These are phyloP conservation scores for Auricularia heimuer DNA, from an alignment of 768 basidiomycete species.

Conservation along the genomic window DNA sequence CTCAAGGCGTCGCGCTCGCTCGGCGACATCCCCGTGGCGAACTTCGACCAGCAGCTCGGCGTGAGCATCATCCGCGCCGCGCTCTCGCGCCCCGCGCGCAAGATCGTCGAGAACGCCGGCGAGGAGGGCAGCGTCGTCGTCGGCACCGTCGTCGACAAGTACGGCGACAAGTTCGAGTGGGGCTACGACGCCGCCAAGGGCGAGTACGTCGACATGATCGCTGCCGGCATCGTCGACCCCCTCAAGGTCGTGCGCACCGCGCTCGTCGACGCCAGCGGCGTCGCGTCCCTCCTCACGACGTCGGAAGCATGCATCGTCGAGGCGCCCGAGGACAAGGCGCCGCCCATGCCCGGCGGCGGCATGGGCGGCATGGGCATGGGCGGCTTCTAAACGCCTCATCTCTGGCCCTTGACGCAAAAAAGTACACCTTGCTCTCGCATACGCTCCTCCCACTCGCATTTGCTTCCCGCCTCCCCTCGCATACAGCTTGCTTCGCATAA, in stretches of 20 bases:
- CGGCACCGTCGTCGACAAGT: slow-evolving; percentile 66
- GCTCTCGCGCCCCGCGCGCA: slow-evolving; percentile 70
- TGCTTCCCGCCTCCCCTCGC: too few species aligned
- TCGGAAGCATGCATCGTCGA: slow-evolving; percentile 91
- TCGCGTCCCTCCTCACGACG: slow-evolving; percentile 88
- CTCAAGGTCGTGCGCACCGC: slow-evolving; percentile 93
- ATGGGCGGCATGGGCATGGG: slow-evolving; percentile 54
- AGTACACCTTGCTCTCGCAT: too few species aligned
- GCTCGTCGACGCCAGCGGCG: slow-evolving; percentile 83
- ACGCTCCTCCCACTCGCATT: too few species aligned
- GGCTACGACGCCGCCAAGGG: slow-evolving; percentile 90
- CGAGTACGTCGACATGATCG: slow-evolving; percentile 92
- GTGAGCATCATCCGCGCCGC: slow-evolving; percentile 87
- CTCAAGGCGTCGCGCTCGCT: slow-evolving; percentile 76
- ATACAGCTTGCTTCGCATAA: too few species aligned
- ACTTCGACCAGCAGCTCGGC: slow-evolving; percentile 97
- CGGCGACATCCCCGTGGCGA: slow-evolving; percentile 61
- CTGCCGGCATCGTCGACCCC: slow-evolving; percentile 89
- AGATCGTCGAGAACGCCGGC: slow-evolving; percentile 88
- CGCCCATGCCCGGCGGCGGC: slow-evolving; percentile 30
- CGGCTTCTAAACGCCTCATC: slow-evolving; percentile 4
- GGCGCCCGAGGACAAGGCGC: slow-evolving; percentile 65
- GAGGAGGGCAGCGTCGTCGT: slow-evolving; percentile 92
- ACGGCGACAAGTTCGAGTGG: slow-evolving; percentile 75
- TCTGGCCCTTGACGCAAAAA: too few species aligned